Evolutionary conservation across 768 basidiomycete species (phyloP).

Genomic region (Lentinula sp.): DNA sequence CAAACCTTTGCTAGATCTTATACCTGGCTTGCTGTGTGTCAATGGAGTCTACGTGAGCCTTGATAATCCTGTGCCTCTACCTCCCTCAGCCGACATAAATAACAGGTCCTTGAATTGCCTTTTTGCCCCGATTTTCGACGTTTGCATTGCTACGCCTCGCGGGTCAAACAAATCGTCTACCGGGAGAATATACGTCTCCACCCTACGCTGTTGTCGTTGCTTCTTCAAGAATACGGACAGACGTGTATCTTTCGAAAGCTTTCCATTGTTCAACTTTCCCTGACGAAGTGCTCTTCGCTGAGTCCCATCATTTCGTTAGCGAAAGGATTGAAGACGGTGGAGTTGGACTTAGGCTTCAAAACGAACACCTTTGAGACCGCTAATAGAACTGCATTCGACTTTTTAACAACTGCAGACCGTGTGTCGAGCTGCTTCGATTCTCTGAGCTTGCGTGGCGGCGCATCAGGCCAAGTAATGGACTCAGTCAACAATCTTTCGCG

Average conservation of each 20-base stretch:
- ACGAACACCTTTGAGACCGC: slow-evolving; percentile 9
- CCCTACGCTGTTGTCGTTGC: slow-evolving; percentile 15
- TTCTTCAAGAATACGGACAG: slow-evolving; percentile 9
- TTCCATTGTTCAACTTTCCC: slow-evolving; percentile 21
- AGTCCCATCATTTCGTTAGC: slow-evolving; percentile 25
- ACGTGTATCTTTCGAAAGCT: slow-evolving; percentile 20
- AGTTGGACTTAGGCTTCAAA: slow-evolving; percentile 35
- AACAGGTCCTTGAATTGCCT: background rate
- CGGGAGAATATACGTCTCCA: slow-evolving; percentile 19
- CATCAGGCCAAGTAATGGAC: slow-evolving; percentile 20
- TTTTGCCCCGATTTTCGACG: slow-evolving; percentile 14
- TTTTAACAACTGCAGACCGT: slow-evolving; percentile 21
- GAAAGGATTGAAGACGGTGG: slow-evolving; percentile 23
- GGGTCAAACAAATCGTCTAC: slow-evolving; percentile 30
- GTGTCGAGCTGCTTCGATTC: slow-evolving; percentile 24
- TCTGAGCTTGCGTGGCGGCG: slow-evolving; percentile 33
- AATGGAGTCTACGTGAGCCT: slow-evolving; percentile 25
- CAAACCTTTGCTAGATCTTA: slow-evolving; percentile 32
- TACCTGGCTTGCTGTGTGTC: slow-evolving; percentile 20
- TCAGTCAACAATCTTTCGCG: slow-evolving; percentile 25
- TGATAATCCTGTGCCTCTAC: background rate
- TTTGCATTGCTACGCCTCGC: slow-evolving; percentile 27
- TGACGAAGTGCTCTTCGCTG: slow-evolving; percentile 16
- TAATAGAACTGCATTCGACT: slow-evolving; percentile 17
- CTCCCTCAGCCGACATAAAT: background rate